A percentile compares a stretch with the other conserved stretches of the same genome.
These are phyloP conservation scores for Dioscorea dumetorum DNA, from an alignment of 106 monocot species.

Conservation along the genomic window DNA sequence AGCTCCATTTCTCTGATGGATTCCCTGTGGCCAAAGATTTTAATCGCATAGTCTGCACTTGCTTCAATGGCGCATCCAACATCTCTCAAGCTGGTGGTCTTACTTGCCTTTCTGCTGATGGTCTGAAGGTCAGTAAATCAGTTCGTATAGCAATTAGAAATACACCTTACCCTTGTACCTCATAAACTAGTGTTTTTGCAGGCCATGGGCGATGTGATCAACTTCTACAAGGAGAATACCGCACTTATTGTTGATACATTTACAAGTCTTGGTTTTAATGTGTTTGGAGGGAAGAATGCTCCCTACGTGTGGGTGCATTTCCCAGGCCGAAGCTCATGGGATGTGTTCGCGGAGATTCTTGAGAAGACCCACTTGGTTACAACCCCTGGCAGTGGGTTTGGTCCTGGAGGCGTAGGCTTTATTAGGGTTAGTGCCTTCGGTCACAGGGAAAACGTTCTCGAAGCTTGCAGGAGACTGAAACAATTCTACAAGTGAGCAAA, in stretches of 20 bases:
- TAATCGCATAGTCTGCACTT: slow-evolving; percentile 86
- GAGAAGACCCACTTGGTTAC: slow-evolving; percentile 91
- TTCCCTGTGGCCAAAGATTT: slow-evolving; percentile 88
- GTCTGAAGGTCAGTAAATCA: slow-evolving; percentile 49
- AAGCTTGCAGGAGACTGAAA: slow-evolving; percentile 79
- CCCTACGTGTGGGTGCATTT: slow-evolving; percentile 98
- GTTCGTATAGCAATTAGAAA: not conserved
- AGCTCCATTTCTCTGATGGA: slow-evolving; percentile 78
- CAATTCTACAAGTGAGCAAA: slow-evolving; percentile 63
- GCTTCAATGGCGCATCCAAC: slow-evolving; percentile 94
- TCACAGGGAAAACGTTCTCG: slow-evolving; percentile 73
- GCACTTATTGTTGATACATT: slow-evolving; percentile 77
- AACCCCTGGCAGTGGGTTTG: slow-evolving; percentile 95
- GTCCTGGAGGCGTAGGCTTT: slow-evolving; percentile 89
- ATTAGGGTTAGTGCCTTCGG: slow-evolving; percentile 89
- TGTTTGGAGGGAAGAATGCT: slow-evolving; percentile 88
- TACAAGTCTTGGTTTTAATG: slow-evolving; percentile 73
- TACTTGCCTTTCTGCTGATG: slow-evolving; percentile 76
- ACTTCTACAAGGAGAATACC: slow-evolving; percentile 86
- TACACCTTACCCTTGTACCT: not conserved
- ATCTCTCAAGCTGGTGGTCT: slow-evolving; percentile 83
- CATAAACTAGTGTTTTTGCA: slow-evolving; percentile 8
- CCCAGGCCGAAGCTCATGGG: slow-evolving; percentile 85
- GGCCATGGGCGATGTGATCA: slow-evolving; percentile 72
- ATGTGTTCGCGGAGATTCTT: slow-evolving; percentile 91